Conservation (phyloP, 768 basidiomycete genomes). For the Lactifluus pinguis region DNA sequence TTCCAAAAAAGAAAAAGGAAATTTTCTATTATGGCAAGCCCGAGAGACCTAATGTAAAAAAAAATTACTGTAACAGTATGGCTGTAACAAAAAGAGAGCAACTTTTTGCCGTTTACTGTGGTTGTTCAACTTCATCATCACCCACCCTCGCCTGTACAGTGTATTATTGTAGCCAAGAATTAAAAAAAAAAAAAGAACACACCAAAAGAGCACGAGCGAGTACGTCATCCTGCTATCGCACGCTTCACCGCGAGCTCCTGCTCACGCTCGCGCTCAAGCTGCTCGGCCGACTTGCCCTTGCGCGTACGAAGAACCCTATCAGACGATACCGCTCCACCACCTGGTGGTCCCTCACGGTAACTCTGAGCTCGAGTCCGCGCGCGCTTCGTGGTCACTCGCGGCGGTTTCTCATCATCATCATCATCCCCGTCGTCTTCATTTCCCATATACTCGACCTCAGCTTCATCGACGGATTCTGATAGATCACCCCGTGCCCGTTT, state of each 20-base stretch:
- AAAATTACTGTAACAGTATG: no score
- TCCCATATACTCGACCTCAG: background rate
- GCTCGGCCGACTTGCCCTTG: conserved; percentile 6
- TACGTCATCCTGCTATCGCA: background rate
- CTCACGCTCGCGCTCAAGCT: background rate
- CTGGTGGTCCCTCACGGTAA: no score
- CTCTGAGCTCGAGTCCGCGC: conserved; percentile 4
- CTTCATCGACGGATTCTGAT: background rate
- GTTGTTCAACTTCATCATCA: no score
- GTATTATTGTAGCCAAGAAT: no score
- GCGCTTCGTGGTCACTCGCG: background rate
- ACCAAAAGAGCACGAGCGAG: no score
- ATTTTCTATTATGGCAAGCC: no score
- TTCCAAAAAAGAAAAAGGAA: no score
- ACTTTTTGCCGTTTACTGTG: no score
- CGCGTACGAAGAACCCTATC: conserved; percentile 17
- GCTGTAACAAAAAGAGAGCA: no score
- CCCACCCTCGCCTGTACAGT: no score
- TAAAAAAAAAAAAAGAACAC: no score
- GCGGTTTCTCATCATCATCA: background rate
- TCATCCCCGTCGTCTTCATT: background rate
- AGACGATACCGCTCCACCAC: background rate
- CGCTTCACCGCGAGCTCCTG: conserved; percentile 14
- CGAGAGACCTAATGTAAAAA: no score
- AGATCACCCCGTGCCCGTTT: background rate